Base-by-base conservation (phyloP, 345 rosid genomes). In the Boechera retrofracta region DNA sequence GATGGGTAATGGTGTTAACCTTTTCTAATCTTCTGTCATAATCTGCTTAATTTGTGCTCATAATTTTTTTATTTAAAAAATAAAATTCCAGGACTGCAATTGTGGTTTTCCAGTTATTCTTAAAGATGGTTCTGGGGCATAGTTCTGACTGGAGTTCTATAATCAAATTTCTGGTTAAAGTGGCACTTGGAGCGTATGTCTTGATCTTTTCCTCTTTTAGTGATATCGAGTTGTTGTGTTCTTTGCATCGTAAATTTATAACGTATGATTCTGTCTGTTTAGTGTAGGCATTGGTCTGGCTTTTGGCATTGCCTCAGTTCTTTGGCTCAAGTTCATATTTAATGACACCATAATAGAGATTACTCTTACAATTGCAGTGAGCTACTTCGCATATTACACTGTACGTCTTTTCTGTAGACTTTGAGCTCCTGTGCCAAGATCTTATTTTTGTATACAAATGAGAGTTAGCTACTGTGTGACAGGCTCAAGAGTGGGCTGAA, bases 301-400 rank as follows among this genome's bases (percentile, higher is more conserved):
- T 75, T 91, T 92, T 71, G 98, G 98, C 64, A 82, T 92, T 60
- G 89, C 86, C 32, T 95, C 99, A 71, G 91, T 89, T 82, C 79
- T 95, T 59, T 95, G 99, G 98, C 97, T 92, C 4, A 91, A 91
- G 66, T 91, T 88, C 78, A 89, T 95, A 80, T 95, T 95, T 77
- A 91, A 91, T 66, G 98, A 92, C 84, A 89, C 94, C 4, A 92
- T 95, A 73, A 92, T 92, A 75, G 97, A 92, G 86, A 92, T 95
- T 76, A 49, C 97, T 32, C 78, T 95, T 77, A 92, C 99, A 0
- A 81, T 92, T 45, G 94, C 98, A 52, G 96, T 92, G 87, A 95
- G 99, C 96, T 95, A 95, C 67, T 63, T 92, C 5, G 86, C 96
- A 48, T 95, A 73, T 81, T 95, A 88, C 86, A 89, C 96, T 49